A percentile compares a stretch with the other conserved stretches of the same genome.
Evolutionary conservation across 2,329 filamentous ascomycete species (phyloP).

Genomic region (Alternaria conjuncta): DNA sequence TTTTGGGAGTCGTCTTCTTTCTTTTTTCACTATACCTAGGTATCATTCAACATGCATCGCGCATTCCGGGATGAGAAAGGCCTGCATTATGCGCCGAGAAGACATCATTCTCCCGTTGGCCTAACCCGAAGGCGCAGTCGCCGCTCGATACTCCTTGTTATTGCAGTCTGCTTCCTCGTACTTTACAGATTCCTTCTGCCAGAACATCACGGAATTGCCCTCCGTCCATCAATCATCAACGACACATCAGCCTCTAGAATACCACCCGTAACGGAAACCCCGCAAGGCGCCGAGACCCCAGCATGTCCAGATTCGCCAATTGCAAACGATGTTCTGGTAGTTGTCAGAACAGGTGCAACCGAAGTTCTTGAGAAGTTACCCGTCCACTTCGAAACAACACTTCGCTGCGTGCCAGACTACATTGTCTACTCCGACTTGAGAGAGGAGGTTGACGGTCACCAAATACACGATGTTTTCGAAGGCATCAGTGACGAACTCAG

Average conservation of each 20-base stretch:
- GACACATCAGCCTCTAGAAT: background rate
- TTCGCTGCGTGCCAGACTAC: conserved; percentile 41
- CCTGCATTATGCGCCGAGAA: background rate
- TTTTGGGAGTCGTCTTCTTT: background rate
- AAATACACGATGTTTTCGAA: conserved; percentile 39
- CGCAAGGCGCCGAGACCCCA: background rate
- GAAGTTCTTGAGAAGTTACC: conserved; percentile 62
- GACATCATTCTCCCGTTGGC: background rate
- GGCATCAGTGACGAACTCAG: conserved; percentile 31
- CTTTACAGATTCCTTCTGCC: background rate
- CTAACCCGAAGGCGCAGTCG: background rate
- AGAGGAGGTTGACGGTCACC: conserved; percentile 33
- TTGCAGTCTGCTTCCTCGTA: background rate
- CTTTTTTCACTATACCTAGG: background rate
- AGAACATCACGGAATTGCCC: background rate
- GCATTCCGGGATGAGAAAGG: background rate
- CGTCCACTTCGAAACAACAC: conserved; percentile 42
- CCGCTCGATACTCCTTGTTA: background rate
- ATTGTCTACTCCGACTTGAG: conserved; percentile 44
- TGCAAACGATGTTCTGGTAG: conserved; percentile 56
- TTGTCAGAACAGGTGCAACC: conserved; percentile 63
- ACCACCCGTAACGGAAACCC: background rate
- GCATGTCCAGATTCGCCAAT: conserved; percentile 1
- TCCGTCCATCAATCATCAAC: background rate
- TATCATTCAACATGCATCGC: background rate